Conservation (phyloP, 352 stramenopile species). For the Phytophthora podocarpi region DNA sequence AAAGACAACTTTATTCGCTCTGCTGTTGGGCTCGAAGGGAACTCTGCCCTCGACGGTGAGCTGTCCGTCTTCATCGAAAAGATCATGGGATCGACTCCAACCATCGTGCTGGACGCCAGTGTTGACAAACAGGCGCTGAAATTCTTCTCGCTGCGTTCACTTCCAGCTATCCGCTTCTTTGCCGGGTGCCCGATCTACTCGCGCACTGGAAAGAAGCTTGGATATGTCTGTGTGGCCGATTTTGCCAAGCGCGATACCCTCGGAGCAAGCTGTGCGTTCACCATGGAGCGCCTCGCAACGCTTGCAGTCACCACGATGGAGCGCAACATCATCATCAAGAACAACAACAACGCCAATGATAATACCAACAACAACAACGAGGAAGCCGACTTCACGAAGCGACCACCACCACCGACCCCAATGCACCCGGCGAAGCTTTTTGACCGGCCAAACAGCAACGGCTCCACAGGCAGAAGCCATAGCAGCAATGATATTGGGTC, state of each 20-base stretch:
- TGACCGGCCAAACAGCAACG: slow-evolving; percentile 37
- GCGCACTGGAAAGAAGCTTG: slow-evolving; percentile 65
- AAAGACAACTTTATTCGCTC: slow-evolving; percentile 57
- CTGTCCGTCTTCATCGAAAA: slow-evolving; percentile 73
- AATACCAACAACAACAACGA: slow-evolving; percentile 32
- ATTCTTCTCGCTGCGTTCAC: slow-evolving; percentile 52
- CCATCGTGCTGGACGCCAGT: slow-evolving; percentile 75
- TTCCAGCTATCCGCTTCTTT: slow-evolving; percentile 73
- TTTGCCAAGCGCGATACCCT: slow-evolving; percentile 77
- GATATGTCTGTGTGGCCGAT: slow-evolving; percentile 82
- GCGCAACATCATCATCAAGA: slow-evolving; percentile 48
- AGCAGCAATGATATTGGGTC: slow-evolving; percentile 6
- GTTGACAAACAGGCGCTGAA: slow-evolving; percentile 70
- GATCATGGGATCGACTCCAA: slow-evolving; percentile 78
- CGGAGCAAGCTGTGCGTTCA: slow-evolving; percentile 73
- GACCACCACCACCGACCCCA: slow-evolving; percentile 16
- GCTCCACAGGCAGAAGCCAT: not conserved
- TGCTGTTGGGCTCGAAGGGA: slow-evolving; percentile 52
- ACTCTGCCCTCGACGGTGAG: slow-evolving; percentile 58
- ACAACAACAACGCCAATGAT: slow-evolving; percentile 18
- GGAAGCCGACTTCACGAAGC: slow-evolving; percentile 29
- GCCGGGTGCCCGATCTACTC: slow-evolving; percentile 82
- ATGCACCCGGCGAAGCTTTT: slow-evolving; percentile 49
- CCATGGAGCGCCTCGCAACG: slow-evolving; percentile 80
- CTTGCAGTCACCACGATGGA: slow-evolving; percentile 84